Conservation (phyloP, 192 early-diverging fungal species). For the Thamnidium elegans region DNA sequence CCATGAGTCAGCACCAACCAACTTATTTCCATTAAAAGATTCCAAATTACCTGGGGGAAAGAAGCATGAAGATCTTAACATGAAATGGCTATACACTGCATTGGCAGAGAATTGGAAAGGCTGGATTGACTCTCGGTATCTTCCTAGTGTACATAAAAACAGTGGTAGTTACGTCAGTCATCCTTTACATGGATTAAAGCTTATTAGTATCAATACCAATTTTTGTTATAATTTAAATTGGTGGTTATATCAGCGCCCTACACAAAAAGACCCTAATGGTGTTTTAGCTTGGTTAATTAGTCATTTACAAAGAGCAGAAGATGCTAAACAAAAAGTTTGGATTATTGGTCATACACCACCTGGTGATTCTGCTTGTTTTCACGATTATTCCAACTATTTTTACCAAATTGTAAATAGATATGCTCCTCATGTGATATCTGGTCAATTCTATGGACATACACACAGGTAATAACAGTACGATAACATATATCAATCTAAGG, state of each 20-base stretch:
- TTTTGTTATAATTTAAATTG: constrained; percentile 60
- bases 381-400: constrained; percentile 50
- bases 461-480: constrained; percentile 34
- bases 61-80: constrained; percentile 16
- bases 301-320: constrained; percentile 50
- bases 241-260: constrained; percentile 43
- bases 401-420: constrained; percentile 56
- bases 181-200: constrained; percentile 40
- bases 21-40: constrained; percentile 32
- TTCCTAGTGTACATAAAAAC: constrained; percentile 38
- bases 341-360: constrained; percentile 54
- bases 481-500: not conserved
- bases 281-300: constrained; percentile 48
- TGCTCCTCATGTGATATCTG: constrained; percentile 52
- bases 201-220: constrained; percentile 58
- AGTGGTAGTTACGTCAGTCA: constrained; percentile 48
- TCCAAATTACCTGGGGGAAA: constrained; percentile 14
- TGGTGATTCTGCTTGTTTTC: constrained; percentile 42
- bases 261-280: constrained; percentile 43
- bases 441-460: constrained; percentile 57
- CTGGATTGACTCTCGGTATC: constrained; percentile 33
- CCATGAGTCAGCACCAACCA: constrained; percentile 52
- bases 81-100: constrained; percentile 46
- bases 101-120: constrained; percentile 46
- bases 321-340: constrained; percentile 50